These are phyloP conservation scores for Schwanniomyces polymorphus DNA, from an alignment of 805 yeast species.

Conservation along the genomic window DNA sequence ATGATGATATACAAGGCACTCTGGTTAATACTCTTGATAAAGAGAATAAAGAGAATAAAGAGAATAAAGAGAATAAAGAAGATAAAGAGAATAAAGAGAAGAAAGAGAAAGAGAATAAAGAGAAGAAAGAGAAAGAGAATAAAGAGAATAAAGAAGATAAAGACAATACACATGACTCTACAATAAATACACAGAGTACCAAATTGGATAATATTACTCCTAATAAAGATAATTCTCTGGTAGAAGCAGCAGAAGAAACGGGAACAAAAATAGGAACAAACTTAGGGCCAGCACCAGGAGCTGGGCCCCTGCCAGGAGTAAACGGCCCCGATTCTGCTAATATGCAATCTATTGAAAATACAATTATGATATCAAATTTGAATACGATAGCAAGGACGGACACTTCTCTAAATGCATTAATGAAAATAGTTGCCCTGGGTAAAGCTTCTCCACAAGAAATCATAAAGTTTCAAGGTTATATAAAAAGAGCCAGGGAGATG, in stretches of 20 bases:
- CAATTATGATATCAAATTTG: constrained; percentile 80
- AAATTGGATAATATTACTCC: no score
- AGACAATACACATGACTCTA: neutral
- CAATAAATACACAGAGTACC: no score
- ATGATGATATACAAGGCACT: no score
- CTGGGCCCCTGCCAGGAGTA: constrained; percentile 1
- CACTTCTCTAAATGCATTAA: constrained; percentile 61
- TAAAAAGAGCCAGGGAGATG: constrained; percentile 75
- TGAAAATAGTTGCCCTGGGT: constrained; percentile 87
- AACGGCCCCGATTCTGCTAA: constrained; percentile 31
- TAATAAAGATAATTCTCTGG: no score
- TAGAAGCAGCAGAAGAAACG: neutral
- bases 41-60: no score
- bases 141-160: constrained; percentile 11
- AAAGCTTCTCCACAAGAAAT: constrained; percentile 72
- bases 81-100: no score
- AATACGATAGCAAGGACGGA: constrained; percentile 81
- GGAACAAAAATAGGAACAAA: neutral
- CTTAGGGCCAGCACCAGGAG: neutral
- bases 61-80: no score
- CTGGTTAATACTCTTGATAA: no score
- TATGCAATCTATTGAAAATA: constrained; percentile 62
- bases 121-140: no score
- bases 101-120: no score
- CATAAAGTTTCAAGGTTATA: constrained; percentile 74